Evolutionary conservation across 1,284 basidiomycete species (phyloP).

Genomic region (Ganoderma lingzhi): DNA sequence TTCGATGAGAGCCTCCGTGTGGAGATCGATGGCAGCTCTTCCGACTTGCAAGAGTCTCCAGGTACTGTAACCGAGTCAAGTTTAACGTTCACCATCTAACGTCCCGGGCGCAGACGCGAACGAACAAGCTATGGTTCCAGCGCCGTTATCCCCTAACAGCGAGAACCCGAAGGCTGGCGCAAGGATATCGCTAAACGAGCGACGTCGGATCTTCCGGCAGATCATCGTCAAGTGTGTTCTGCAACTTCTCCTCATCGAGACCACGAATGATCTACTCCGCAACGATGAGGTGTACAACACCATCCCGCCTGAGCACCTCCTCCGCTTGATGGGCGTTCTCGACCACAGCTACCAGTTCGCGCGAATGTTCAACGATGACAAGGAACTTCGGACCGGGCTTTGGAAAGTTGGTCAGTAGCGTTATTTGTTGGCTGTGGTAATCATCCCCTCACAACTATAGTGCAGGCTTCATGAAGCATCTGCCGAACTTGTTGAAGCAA

Average conservation of each 20-base stretch:
- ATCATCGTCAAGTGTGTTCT: conserved; percentile 99
- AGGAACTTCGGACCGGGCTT: conserved; percentile 93
- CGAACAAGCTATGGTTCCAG: conserved; percentile 78
- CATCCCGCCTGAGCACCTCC: conserved; percentile 93
- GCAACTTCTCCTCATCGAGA: conserved; percentile 96
- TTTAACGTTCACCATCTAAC: conserved; percentile 7
- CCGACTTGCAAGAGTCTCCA: conserved; percentile 63
- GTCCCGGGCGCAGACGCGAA: conserved; percentile 57
- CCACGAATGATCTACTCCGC: conserved; percentile 94
- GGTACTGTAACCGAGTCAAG: conserved; percentile 45
- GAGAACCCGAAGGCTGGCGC: conserved; percentile 57
- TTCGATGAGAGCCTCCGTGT: conserved; percentile 90
- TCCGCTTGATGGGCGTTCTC: conserved; percentile 93
- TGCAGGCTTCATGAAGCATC: conserved; percentile 98
- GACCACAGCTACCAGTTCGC: conserved; percentile 99
- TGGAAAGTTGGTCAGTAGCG: conserved; percentile 96
- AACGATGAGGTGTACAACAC: conserved; percentile 93
- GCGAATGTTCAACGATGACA: conserved; percentile 97
- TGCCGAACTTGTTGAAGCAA: conserved; percentile 98
- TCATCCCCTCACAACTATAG: not conserved
- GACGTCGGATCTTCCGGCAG: conserved; percentile 95
- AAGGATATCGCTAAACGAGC: conserved; percentile 69
- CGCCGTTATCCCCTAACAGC: conserved; percentile 74
- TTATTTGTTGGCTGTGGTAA: not conserved
- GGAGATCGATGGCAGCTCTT: conserved; percentile 73